A percentile compares a stretch with the other conserved stretches of the same genome.
These are phyloP conservation scores for Syzygium malaccense DNA, from an alignment of 441 rosid species.

Conservation along the genomic window DNA sequence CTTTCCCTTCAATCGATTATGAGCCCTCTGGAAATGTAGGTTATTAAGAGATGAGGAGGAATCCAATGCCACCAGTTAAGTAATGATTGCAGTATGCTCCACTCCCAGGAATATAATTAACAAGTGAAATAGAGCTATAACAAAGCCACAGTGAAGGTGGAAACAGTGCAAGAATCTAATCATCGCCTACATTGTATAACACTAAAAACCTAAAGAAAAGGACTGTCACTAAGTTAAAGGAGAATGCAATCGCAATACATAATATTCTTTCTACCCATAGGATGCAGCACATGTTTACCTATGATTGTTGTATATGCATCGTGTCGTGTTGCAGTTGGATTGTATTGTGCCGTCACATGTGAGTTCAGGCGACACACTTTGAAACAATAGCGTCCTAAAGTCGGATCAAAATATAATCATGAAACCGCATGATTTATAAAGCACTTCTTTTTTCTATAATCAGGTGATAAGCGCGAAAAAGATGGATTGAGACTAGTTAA, in stretches of 20 bases:
- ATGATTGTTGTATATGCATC: not conserved
- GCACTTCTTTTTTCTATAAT: not conserved
- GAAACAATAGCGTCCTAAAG: not conserved
- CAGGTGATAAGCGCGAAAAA: not conserved
- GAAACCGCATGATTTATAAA: not conserved
- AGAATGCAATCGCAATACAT: not conserved
- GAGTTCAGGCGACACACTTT: no score
- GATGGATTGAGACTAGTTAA: not conserved
- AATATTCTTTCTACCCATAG: not conserved
- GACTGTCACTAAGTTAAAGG: not conserved
- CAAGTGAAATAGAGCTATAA: not conserved
- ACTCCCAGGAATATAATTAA: not conserved
- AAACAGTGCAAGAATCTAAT: not conserved
- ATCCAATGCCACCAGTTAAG: not conserved
- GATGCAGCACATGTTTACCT: not conserved
- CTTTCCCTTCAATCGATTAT: not conserved
- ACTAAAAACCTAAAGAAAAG: not conserved
- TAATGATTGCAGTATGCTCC: not conserved
- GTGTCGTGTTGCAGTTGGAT: not conserved
- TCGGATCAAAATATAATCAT: not conserved
- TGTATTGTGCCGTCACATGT: not conserved
- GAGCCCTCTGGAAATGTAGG: not conserved
- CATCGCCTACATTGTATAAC: not conserved
- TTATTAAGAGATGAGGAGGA: not conserved
- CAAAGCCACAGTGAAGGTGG: not conserved